Conservation (phyloP, 2,329 filamentous ascomycete species). For the Penicillium brevicompactum region DNA sequence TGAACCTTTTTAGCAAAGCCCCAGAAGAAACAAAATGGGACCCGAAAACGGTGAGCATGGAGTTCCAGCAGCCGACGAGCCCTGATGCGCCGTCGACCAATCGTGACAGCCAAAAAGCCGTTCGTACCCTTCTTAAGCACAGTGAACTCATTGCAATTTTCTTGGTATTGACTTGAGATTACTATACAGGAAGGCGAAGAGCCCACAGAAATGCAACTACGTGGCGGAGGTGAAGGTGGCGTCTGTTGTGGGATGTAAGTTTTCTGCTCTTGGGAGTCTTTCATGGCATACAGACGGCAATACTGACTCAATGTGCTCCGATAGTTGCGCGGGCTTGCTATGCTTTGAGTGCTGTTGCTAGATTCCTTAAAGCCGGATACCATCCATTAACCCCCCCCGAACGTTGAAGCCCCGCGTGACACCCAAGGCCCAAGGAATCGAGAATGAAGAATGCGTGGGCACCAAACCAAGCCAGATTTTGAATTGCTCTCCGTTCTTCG, state of each 20-base stretch:
- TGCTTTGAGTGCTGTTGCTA: background rate
- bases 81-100: background rate
- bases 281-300: background rate
- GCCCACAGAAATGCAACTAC: background rate
- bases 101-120: background rate
- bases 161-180: background rate
- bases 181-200: background rate
- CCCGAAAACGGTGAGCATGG: background rate
- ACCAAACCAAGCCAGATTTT: no score
- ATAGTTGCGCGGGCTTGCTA: background rate
- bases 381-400: no score
- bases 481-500: no score
- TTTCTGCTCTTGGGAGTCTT: background rate
- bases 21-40: background rate
- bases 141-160: no score
- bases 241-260: background rate
- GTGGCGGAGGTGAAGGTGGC: background rate
- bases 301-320: background rate
- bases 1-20: background rate
- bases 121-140: background rate
- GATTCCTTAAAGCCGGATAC: background rate
- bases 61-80: background rate
- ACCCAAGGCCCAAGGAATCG: no score
- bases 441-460: no score
- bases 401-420: no score